phyloP scores from a whole-genome alignment of 1,284 basidiomycete genomes.

The Lignosus rhinocerotis region DNA sequence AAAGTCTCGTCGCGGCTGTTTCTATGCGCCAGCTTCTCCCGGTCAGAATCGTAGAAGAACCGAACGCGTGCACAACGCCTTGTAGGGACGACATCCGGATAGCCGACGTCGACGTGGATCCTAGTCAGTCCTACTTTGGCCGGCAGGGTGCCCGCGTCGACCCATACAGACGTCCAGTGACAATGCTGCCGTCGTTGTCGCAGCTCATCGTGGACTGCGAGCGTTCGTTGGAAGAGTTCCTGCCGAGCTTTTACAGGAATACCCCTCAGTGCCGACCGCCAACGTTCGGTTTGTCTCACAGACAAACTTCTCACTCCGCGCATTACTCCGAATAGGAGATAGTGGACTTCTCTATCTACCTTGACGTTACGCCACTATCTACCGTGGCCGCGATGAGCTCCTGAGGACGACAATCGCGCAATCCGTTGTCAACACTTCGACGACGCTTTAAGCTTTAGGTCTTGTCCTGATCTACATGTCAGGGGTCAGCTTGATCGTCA shows the following conservation, averaged over 20 bases:
- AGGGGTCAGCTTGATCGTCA: too few relatives aligned
- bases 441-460: too few relatives aligned
- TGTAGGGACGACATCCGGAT: neutral
- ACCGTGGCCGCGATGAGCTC: too few relatives aligned
- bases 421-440: too few relatives aligned
- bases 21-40: neutral
- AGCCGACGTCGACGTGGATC: neutral
- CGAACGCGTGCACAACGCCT: neutral
- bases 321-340: neutral
- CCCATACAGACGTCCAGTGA: neutral
- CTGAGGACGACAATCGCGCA: neutral
- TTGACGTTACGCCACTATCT: neutral
- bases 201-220: neutral
- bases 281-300: neutral
- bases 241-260: neutral
- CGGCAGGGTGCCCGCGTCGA: neutral
- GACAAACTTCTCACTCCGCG: neutral
- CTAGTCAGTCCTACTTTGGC: neutral
- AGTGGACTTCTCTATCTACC: neutral
- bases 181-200: neutral
- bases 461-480: neutral
- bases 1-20: neutral
- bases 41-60: neutral
- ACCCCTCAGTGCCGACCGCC: neutral
- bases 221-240: neutral